Evolutionary conservation across 192 early-diverging fungal species (phyloP), one percentile per base, ranked within the genome.

Genomic region (Podila epigama): DNA sequence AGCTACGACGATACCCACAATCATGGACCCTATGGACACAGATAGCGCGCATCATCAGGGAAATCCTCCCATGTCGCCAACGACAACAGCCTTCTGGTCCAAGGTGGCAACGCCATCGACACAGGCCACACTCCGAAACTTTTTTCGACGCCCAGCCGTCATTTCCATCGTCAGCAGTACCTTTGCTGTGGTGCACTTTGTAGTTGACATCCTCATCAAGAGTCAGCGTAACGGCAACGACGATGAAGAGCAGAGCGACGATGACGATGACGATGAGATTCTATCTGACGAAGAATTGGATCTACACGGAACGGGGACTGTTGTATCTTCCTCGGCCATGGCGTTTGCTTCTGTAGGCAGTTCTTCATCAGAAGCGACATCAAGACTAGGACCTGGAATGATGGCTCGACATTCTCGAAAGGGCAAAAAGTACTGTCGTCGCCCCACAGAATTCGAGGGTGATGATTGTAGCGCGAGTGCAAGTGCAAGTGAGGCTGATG

Each of bases 191-290:
- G 73, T 82, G 48, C 67, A 82, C 35, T 75, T 82, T 35, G 54
- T 75, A 32, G 66, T 75, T 36, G 81, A 82, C 16, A 79, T 82
- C 34, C 55, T 82, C 36, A 70, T 82, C 57, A 79, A 79, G 56
- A 75, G 70, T 69, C 69, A 75, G 48, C 65, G 81, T 20, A 82
- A 82, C 37, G 81, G 81, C 28, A 75, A 75, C 48, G 56, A 60
- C 5, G 67, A 66, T 13, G 56, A 63, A 20, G n/a, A 48, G 44
- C 20, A 48, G 25, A 15, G n/a, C 44, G 20, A 22, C n/a, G 44
- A 48, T 20, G 44, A 22, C 18, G 25, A 22, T 48, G 15, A 2
- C 5, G 1, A 18, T 20, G 44, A 48, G 44, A 48, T n/a, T n/a
- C n/a, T n/a, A n/a, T n/a, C n/a, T n/a, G n/a, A n/a, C n/a, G n/a